Conservation (phyloP, 2,329 filamentous ascomycete species). For the Pyrenochaeta sp. region DNA sequence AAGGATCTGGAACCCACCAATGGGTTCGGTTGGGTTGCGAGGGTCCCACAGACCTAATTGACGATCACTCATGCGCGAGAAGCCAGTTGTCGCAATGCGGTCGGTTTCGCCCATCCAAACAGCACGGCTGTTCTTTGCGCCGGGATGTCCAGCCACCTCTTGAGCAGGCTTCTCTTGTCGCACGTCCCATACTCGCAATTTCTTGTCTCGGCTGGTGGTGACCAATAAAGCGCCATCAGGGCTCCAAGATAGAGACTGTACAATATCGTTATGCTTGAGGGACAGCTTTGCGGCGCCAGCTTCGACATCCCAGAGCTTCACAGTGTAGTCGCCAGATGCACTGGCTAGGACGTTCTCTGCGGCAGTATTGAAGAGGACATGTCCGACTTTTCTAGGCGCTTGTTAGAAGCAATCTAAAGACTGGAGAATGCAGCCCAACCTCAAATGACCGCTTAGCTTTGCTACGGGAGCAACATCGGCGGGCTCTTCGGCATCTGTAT, state of each 20-base stretch:
- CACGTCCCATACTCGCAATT: conserved; percentile 96
- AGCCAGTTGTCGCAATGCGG: conserved; percentile 93
- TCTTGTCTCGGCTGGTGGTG: conserved; percentile 97
- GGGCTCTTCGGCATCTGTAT: conserved; percentile 84
- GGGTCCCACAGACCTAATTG: conserved; percentile 97
- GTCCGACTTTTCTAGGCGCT: conserved; percentile 83
- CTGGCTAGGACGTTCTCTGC: conserved; percentile 96
- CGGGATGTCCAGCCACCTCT: conserved; percentile 84
- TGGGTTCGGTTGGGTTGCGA: conserved; percentile 78
- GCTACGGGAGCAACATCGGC: conserved; percentile 80
- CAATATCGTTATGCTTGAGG: conserved; percentile 88
- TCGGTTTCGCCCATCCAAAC: conserved; percentile 99
- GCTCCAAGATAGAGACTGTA: conserved; percentile 96
- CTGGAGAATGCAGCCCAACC: conserved; percentile 60
- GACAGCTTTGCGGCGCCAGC: conserved; percentile 77
- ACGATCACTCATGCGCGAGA: conserved; percentile 97
- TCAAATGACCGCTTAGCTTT: conserved; percentile 86
- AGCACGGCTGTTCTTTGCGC: conserved; percentile 95
- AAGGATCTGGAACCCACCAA: conserved; percentile 87
- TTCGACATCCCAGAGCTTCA: conserved; percentile 95
- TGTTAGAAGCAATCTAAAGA: conserved; percentile 22
- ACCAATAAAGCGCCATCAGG: conserved; percentile 85
- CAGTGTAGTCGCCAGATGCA: conserved; percentile 90
- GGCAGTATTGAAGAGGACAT: conserved; percentile 96
- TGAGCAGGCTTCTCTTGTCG: conserved; percentile 89